These are phyloP conservation scores for Fusarium abutilonis DNA, from an alignment of 2,329 filamentous ascomycete genomes.

Conservation along the genomic window DNA sequence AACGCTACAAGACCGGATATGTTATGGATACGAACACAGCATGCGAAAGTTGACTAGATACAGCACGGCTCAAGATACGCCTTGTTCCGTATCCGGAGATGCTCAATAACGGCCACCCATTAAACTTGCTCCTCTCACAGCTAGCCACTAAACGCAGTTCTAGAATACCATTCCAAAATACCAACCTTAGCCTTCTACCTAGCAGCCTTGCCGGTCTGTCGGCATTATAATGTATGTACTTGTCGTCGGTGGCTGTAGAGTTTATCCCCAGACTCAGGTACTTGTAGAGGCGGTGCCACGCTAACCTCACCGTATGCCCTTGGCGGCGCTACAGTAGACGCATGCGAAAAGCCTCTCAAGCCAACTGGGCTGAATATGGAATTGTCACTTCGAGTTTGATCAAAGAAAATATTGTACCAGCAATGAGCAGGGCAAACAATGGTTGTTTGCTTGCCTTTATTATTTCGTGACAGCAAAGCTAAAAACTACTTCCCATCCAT, in stretches of 20 bases:
- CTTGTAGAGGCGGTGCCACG: constrained; percentile 12
- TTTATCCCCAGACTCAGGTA: constrained; percentile 30
- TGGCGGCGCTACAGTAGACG: not conserved
- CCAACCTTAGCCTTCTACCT: not conserved
- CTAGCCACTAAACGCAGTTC: not conserved
- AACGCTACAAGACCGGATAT: not conserved
- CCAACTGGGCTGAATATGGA: not conserved
- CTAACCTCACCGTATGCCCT: constrained; percentile 30
- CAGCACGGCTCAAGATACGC: not conserved
- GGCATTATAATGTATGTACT: too few species aligned
- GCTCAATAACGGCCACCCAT: not conserved
- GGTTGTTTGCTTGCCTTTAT: constrained; percentile 14
- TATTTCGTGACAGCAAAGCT: constrained; percentile 29
- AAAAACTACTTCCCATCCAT: constrained; percentile 21
- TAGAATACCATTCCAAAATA: constrained; percentile 10
- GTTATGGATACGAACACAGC: not conserved
- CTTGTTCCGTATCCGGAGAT: constrained; percentile 7
- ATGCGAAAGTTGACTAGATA: not conserved
- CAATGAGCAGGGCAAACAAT: not conserved
- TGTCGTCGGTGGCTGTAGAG: constrained; percentile 24
- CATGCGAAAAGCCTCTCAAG: constrained; percentile 4
- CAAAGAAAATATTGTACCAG: constrained; percentile 6
- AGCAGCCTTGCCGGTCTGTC: too few species aligned
- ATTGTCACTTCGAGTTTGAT: not conserved
- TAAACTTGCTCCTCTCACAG: not conserved